Base-by-base conservation (phyloP, 768 basidiomycete species). In the Glaciozyma martinii region DNA sequence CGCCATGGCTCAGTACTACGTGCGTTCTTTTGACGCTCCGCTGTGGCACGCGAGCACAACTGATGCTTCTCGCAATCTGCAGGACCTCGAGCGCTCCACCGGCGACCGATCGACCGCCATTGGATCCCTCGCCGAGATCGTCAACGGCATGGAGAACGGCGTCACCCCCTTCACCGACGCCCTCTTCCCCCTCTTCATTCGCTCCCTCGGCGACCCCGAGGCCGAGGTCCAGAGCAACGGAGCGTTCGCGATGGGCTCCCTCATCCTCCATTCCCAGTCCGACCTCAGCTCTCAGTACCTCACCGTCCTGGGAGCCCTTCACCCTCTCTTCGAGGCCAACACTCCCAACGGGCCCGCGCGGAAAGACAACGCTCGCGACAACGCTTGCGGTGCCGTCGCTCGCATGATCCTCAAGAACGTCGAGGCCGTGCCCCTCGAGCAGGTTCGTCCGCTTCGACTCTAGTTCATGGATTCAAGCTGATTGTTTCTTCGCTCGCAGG, bases 181-280 rank as follows among this genome's bases (percentile, higher is more conserved):
- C 21, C 81, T 99, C 33, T 81, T 92, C 59, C 85, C 89, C 63
- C 82, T 98, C 62, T 88, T 95, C 79, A 86, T 86, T 77, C 82
- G 81, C 60, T 90, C 89, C 13, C 83, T 99, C 19, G 76, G 81
- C 64, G 94, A 98, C 74, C 77, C 80, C 3, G 94, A 97, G 49
- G 79, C 86, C n/a, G 94, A 98, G 77, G 93, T 98, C 13, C 85
- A 89, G 72, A 92, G 90, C 78, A 98, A 98, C 73, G 91, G 92
- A 25, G 91, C 92, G 21, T 99, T 95, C 76, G 94, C 93, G 42
- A 81, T 85, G 42, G 94, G 95, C 65, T 85, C 94, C 49, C 83
- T 99, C 62, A 83, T 97, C 68, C 89, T 93, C 78, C 84, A 91
- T 79, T 85, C 89, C 10, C 80, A 85, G 54, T 76, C 84, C 62